Conservation (phyloP, 2,329 filamentous ascomycete genomes). For the Colletotrichum euphorbiae region DNA sequence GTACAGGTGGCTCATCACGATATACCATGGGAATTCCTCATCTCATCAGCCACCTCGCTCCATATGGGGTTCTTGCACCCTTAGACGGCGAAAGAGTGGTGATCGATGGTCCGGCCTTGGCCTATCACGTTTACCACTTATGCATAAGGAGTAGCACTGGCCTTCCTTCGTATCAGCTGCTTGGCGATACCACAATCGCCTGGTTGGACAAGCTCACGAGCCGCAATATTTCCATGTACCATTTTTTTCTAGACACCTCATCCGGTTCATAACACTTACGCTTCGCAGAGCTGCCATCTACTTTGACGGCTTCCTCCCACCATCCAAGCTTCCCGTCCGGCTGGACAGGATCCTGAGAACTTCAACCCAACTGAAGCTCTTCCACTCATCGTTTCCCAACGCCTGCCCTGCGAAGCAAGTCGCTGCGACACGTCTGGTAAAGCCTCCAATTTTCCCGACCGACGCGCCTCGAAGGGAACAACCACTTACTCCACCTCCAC, state of each 20-base stretch:
- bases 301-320: slow-evolving; percentile 87
- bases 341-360: slow-evolving; percentile 69
- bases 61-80: slow-evolving; percentile 58
- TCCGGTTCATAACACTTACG: not conserved
- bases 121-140: slow-evolving; percentile 76
- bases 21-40: slow-evolving; percentile 69
- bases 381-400: slow-evolving; percentile 48
- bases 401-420: slow-evolving; percentile 45
- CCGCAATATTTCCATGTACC: slow-evolving; percentile 71
- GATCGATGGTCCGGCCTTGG: slow-evolving; percentile 84
- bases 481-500: slow-evolving; percentile 63
- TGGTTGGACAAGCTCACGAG: slow-evolving; percentile 72
- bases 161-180: slow-evolving; percentile 71
- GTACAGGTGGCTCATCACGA: not conserved
- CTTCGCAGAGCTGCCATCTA: slow-evolving; percentile 73
- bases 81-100: slow-evolving; percentile 59
- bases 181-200: slow-evolving; percentile 67
- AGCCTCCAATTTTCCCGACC: slow-evolving; percentile 44
- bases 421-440: slow-evolving; percentile 15
- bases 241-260: slow-evolving; percentile 8
- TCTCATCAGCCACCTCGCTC: slow-evolving; percentile 64
- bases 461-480: slow-evolving; percentile 46
- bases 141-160: slow-evolving; percentile 63
- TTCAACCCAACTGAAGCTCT: slow-evolving; percentile 66
- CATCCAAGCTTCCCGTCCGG: slow-evolving; percentile 71